A percentile compares a stretch with the other conserved stretches of the same genome.
Conservation (phyloP, 1,284 basidiomycete species). For the Fistulinella cinereoalba region DNA sequence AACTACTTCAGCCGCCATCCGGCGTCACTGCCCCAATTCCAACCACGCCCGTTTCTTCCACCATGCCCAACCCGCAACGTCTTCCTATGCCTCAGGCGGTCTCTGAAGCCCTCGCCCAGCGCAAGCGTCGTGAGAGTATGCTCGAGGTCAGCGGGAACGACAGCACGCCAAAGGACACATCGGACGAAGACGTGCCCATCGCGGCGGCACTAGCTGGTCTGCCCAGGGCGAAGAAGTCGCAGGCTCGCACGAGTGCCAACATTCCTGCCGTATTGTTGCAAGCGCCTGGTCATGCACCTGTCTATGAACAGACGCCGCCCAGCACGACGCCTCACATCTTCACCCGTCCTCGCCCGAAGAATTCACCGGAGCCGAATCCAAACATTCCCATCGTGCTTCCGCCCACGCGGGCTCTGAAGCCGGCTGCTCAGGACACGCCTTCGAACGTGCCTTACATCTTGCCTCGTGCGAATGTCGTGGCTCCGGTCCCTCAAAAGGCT, state of each 20-base stretch:
- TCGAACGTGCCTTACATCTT: slow-evolving; percentile 30
- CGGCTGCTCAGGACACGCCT: slow-evolving; percentile 16
- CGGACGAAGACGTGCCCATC: slow-evolving; percentile 54
- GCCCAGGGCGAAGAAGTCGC: slow-evolving; percentile 33
- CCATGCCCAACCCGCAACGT: slow-evolving; percentile 36
- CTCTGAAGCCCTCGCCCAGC: slow-evolving; percentile 63
- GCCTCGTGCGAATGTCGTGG: slow-evolving; percentile 36
- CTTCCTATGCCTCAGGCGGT: slow-evolving; percentile 66
- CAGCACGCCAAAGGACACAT: slow-evolving; percentile 33
- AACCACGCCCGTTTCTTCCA: slow-evolving; percentile 48
- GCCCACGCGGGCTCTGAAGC: slow-evolving; percentile 22
- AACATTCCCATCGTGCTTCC: slow-evolving; percentile 32
- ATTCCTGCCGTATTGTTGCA: slow-evolving; percentile 57
- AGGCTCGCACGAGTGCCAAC: slow-evolving; percentile 34
- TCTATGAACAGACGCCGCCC: slow-evolving; percentile 21
- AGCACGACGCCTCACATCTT: slow-evolving; percentile 51
- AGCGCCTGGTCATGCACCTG: slow-evolving; percentile 46
- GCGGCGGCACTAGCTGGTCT: slow-evolving; percentile 36
- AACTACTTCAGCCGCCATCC: slow-evolving; percentile 76
- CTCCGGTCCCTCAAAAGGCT: slow-evolving; percentile 49
- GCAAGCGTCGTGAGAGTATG: slow-evolving; percentile 63
- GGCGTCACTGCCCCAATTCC: slow-evolving; percentile 71
- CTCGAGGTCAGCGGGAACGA: slow-evolving; percentile 41
- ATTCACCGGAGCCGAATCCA: slow-evolving; percentile 25
- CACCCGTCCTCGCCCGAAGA: slow-evolving; percentile 52